Evolutionary conservation across 2,329 filamentous ascomycete genomes (phyloP), one percentile per base, ranked within the genome.

Genomic region (Cercospora brassicicola): DNA sequence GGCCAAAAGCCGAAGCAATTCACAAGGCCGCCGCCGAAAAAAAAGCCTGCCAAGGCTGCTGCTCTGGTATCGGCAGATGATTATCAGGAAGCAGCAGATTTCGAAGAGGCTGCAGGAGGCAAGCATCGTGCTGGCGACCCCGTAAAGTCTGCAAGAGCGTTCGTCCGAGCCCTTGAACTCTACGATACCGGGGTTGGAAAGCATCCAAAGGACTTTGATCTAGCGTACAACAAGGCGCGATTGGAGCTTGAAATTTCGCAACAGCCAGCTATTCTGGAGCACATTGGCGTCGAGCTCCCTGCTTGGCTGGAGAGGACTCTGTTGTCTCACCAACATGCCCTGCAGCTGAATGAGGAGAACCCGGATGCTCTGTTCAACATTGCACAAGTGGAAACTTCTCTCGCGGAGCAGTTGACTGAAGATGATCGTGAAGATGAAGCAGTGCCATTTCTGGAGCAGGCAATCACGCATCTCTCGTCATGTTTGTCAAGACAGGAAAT

Each of bases 171-270:
- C 11, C 85, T 91, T 62, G 85, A 90, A 62, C 83, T 84, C 55
- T 93, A 92, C 74, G 85, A 88, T 69, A 84, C 87, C 63, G 90
- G 88, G 11, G 76, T 92, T 33, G 80, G 81, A 59, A 86, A 82
- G 68, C 88, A 87, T 75, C 88, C 89, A 1, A 75, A 77, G 9
- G 88, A 84, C 20, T 89, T 92, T 78, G 90, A 92, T 78, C 82
- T 92, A 39, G 89, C 90, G 10, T 92, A 92, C 77, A 92, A 92
- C 78, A 91, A 91, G 87, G 90, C 90, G 28, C 85, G 89, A 69
- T 83, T 92, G 33, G 86, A 91, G 77, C 88, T 91, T 75, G 88
- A 90, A 75, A 85, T 92, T 67, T 87, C 88, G 20, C 89, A 91
- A 70, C 87, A 92, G 76, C 85, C 86, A 3, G 84, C 86, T 68